Conservation (phyloP, 2,329 filamentous ascomycete species). For the Penicillium verrucosum region DNA sequence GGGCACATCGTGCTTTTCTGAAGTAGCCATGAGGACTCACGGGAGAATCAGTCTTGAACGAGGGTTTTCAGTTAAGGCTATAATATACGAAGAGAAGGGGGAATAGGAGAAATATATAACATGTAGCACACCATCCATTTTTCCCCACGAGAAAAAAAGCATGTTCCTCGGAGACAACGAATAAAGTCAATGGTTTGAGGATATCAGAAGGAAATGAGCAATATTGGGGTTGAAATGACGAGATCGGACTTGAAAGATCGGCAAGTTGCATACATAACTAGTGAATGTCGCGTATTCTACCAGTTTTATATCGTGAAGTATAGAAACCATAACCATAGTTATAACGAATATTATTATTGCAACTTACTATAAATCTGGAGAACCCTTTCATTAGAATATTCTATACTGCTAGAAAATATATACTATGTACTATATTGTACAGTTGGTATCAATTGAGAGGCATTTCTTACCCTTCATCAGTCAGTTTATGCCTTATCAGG, state of each 20-base stretch:
- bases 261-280: not conserved
- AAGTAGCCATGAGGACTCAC: not conserved
- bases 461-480: not conserved
- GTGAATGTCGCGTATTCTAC: not conserved
- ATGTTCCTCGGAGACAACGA: not conserved
- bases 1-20: constrained; percentile 6
- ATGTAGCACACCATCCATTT: not conserved
- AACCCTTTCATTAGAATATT: not conserved
- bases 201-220: not conserved
- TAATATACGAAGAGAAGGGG: not conserved
- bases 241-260: not conserved
- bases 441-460: not conserved
- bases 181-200: not conserved
- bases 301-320: not conserved
- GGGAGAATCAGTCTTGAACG: not conserved
- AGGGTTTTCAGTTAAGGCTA: not conserved
- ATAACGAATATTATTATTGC: not conserved
- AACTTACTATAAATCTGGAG: not conserved
- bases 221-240: constrained; percentile 3
- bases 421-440: not conserved
- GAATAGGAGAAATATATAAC: not conserved
- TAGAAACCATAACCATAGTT: not conserved
- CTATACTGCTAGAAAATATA: not conserved
- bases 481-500: constrained; percentile 20
- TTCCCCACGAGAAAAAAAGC: not conserved